Base-by-base conservation (phyloP, 768 basidiomycete genomes). In the Filobasidium floriforme region DNA sequence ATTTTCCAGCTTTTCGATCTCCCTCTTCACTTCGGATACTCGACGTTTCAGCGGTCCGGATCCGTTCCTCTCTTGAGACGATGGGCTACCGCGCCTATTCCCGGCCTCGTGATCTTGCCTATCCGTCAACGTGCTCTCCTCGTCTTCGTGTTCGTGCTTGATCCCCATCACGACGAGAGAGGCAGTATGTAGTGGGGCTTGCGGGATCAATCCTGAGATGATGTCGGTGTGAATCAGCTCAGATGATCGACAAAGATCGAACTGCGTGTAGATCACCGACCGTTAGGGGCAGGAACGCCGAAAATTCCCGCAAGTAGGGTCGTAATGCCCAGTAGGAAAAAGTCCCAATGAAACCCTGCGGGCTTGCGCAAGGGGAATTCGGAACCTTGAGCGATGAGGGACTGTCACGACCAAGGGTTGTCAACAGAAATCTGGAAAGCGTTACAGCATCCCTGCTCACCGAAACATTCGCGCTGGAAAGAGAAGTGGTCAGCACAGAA, bases 141-240 rank as follows among this genome's bases (percentile, higher is more conserved):
- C 40, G 1, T 66, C 67, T 12, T 70, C 49, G 12, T 67, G 64
- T 40, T 71, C 67, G 9, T 62, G 49, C 14, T 62, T 60, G 11
- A 26, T 26, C 0, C 85, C 86, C 83, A 88, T 84, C 41, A 92
- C 81, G 28, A 88, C 80, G 1, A 97, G 83, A 11, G 90, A 88
- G 7, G 84, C 83, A 1, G 92, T 94, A 73, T 96, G 92, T n/a
- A 93, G 89, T 1, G 92, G 93, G 0, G 93, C 93, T 74, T 82
- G 81, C 0, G 81, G 81, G 44, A 81, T 81, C 41, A 82, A 75
- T 7, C 81, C 81, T 60, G 46, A 49, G 22, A 6, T 6, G 46
- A 37, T 9, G 32, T 37, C 32, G 32, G 32, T 37, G 32, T 37
- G 9, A 37, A 37, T 37, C 32, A 37, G 32, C 32, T 9, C 32